Evolutionary conservation across 2,329 filamentous ascomycete genomes (phyloP).

Genomic region (Gyromitra esculenta): DNA sequence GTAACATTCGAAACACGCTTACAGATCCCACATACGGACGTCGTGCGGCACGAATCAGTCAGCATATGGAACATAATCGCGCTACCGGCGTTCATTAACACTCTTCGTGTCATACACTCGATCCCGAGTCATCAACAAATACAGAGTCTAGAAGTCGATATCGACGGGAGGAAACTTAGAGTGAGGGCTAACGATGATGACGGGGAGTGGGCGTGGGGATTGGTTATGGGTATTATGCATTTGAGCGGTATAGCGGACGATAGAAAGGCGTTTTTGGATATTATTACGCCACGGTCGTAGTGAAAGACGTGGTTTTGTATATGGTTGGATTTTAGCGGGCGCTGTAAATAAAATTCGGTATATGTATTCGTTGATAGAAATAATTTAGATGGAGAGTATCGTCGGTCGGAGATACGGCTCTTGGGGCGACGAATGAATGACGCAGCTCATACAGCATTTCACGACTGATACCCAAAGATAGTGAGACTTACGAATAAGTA

Average conservation of each 20-base stretch:
- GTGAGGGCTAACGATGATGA: conserved; percentile 1
- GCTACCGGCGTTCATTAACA: neutral
- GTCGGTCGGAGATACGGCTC: too few species aligned
- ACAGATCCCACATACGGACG: neutral
- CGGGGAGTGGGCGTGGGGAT: conserved; percentile 22
- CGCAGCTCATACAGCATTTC: too few species aligned
- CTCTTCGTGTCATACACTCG: neutral
- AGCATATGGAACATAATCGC: neutral
- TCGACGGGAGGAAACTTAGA: neutral
- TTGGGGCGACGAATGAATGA: too few species aligned
- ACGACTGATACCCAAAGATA: too few species aligned
- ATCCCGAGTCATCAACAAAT: neutral
- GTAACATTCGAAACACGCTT: conserved; percentile 18
- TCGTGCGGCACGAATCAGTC: conserved; percentile 13
- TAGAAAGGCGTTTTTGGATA: conserved; percentile 9
- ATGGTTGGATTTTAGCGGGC: neutral
- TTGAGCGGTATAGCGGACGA: conserved; percentile 11
- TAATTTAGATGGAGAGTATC: too few species aligned
- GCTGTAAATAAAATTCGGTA: neutral
- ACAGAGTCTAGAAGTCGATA: conserved; percentile 1
- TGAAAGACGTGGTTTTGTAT: neutral
- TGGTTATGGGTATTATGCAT: conserved; percentile 26
- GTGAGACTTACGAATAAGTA: too few species aligned
- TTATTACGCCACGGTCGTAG: neutral
- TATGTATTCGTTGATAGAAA: neutral